phyloP scores from a whole-genome alignment of 768 basidiomycete species.

The Tricholomella constricta region DNA sequence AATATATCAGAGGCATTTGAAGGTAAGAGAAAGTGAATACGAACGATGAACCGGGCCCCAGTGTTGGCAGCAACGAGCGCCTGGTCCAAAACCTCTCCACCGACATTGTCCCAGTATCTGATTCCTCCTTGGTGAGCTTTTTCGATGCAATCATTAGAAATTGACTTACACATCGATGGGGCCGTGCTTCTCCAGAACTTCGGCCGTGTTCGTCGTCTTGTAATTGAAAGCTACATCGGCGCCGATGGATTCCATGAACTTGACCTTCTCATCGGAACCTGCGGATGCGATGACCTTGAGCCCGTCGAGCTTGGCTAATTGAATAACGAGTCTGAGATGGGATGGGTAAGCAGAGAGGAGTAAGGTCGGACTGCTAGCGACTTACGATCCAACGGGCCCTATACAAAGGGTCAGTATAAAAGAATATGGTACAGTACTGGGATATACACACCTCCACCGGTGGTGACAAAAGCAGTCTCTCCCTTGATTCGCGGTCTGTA shows the following conservation, averaged over 20 bases:
- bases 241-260: conserved; percentile 59
- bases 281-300: conserved; percentile 71
- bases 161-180: conserved; percentile 44
- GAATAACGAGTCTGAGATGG: conserved; percentile 43
- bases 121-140: background rate
- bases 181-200: conserved; percentile 58
- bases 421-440: background rate
- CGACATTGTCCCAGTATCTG: conserved; percentile 62
- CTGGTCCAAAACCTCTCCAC: conserved; percentile 58
- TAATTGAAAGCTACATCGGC: conserved; percentile 76
- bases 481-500: conserved; percentile 25
- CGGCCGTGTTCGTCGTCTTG: conserved; percentile 55
- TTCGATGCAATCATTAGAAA: background rate
- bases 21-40: conserved; percentile 16
- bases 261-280: conserved; percentile 74
- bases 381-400: conserved; percentile 41
- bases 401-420: conserved; percentile 6
- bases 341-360: background rate
- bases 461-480: conserved; percentile 41
- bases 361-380: background rate
- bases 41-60: conserved; percentile 53
- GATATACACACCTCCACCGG: conserved; percentile 35
- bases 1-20: background rate
- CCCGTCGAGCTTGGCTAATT: conserved; percentile 52
- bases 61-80: conserved; percentile 48